Conservation (phyloP, 768 basidiomycete genomes). For the Lactarius quietus region DNA sequence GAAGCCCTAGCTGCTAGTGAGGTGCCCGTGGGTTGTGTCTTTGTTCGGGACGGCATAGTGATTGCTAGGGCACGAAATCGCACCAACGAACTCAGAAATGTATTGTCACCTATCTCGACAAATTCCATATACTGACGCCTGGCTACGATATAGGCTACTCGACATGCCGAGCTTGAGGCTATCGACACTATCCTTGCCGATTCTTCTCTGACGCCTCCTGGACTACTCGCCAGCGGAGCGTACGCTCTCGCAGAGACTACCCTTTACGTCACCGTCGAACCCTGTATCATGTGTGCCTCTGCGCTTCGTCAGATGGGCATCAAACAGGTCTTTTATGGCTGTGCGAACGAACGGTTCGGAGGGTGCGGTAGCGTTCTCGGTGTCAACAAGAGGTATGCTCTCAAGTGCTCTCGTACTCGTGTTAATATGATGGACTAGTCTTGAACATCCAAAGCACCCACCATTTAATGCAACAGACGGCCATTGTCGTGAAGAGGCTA, state of each 20-base stretch:
- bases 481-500: conserved; percentile 49
- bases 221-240: conserved; percentile 27
- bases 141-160: conserved; percentile 64
- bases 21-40: conserved; percentile 96
- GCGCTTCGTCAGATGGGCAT: conserved; percentile 93
- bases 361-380: conserved; percentile 94
- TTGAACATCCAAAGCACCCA: conserved; percentile 65
- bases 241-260: conserved; percentile 76
- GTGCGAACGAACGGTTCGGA: conserved; percentile 93
- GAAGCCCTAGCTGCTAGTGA: conserved; percentile 83
- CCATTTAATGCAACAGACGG: conserved; percentile 65
- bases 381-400: conserved; percentile 68
- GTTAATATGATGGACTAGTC: conserved; percentile 37
- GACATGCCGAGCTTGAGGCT: conserved; percentile 96
- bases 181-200: conserved; percentile 83
- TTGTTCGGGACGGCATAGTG: conserved; percentile 70
- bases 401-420: background rate
- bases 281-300: conserved; percentile 98
- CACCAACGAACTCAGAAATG: conserved; percentile 93
- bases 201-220: conserved; percentile 49
- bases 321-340: conserved; percentile 86
- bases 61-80: conserved; percentile 89
- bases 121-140: conserved; percentile 14
- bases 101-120: conserved; percentile 35
- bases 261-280: conserved; percentile 97